A percentile compares a stretch with the other conserved stretches of the same genome.
These are phyloP conservation scores for Ophiostoma ips DNA, from an alignment of 2,329 filamentous ascomycete genomes.

Conservation along the genomic window DNA sequence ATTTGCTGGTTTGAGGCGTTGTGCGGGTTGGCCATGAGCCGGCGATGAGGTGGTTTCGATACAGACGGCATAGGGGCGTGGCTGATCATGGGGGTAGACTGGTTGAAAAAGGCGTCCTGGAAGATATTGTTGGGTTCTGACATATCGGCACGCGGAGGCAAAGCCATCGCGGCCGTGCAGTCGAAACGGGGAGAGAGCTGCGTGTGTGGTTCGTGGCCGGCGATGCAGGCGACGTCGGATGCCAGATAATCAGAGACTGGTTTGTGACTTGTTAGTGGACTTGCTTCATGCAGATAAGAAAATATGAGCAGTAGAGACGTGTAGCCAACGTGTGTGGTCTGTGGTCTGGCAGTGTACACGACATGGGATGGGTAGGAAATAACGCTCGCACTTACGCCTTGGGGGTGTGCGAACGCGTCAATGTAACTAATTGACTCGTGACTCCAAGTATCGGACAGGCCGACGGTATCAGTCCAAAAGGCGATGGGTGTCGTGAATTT, in stretches of 20 bases:
- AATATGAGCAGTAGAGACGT: background rate
- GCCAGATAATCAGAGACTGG: background rate
- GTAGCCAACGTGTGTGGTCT: no score
- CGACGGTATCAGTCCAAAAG: no score
- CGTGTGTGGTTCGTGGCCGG: background rate
- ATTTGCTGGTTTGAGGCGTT: conserved; percentile 18
- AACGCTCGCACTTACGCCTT: background rate
- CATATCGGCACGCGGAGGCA: conserved; percentile 32
- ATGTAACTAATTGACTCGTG: background rate
- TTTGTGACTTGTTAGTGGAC: background rate
- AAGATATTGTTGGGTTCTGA: conserved; percentile 38
- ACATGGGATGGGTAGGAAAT: background rate
- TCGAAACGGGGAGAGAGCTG: background rate
- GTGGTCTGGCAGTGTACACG: no score
- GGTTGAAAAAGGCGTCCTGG: conserved; percentile 36
- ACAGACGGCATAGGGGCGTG: conserved; percentile 42
- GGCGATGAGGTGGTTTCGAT: conserved; percentile 32
- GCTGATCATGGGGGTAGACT: conserved; percentile 35
- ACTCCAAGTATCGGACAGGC: background rate
- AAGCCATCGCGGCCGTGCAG: conserved; percentile 36
- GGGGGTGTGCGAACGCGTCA: background rate
- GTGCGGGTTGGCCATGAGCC: conserved; percentile 25
- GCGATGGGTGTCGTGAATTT: background rate
- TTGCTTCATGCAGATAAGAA: background rate
- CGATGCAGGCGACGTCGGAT: conserved; percentile 3